phyloP scores from a whole-genome alignment of 2,329 filamentous ascomycete genomes.

The Diaporthe australafricana region DNA sequence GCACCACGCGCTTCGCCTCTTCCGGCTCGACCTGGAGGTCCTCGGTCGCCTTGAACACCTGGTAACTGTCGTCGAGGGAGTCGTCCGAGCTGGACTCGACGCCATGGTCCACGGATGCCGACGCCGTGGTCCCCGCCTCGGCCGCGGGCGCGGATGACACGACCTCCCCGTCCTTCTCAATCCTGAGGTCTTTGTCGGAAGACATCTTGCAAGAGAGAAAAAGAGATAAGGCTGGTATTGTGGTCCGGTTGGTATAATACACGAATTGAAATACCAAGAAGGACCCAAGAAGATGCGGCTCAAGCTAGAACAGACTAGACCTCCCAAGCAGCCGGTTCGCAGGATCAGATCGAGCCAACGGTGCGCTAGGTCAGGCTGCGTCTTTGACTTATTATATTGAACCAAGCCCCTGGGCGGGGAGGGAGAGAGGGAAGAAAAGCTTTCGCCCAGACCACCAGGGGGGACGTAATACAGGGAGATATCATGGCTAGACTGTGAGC shows the following conservation, averaged over 20 bases:
- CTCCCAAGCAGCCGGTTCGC: constrained; percentile 13
- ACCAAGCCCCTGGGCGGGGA: not conserved
- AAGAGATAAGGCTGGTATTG: too few species aligned
- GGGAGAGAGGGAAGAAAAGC: not conserved
- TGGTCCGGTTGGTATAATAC: too few species aligned
- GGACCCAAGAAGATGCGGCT: not conserved
- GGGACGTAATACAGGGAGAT: constrained; percentile 1
- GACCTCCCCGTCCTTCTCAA: constrained; percentile 27
- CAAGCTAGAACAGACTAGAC: not conserved
- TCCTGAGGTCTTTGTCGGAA: constrained; percentile 7
- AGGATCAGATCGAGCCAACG: not conserved
- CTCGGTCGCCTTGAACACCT: constrained; percentile 43
- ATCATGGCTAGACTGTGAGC: constrained; percentile 30
- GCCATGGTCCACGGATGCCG: constrained; percentile 31
- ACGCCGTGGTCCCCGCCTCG: not conserved
- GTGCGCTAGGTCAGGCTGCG: not conserved
- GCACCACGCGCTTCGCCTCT: constrained; percentile 45
- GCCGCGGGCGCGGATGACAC: not conserved
- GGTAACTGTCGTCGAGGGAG: constrained; percentile 48
- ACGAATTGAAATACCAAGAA: not conserved
- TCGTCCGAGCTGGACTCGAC: constrained; percentile 36
- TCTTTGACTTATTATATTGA: not conserved
- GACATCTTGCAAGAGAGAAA: constrained; percentile 19
- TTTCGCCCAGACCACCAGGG: not conserved
- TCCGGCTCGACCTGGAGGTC: constrained; percentile 42